Evolutionary conservation across 169 alveolate species (phyloP).

Genomic region (Plasmodium ovale): DNA sequence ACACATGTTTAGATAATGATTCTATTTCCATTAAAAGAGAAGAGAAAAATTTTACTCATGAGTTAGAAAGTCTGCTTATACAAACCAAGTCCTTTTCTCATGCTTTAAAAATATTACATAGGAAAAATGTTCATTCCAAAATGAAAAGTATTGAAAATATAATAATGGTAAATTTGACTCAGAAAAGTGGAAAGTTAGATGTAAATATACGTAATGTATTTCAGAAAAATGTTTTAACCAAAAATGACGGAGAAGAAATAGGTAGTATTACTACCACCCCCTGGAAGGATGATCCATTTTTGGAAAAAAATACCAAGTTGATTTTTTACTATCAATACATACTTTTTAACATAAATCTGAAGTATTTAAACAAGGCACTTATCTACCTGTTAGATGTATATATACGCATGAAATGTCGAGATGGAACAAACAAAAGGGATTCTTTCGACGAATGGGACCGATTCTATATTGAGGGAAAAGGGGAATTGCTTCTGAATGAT

Average conservation of each 20-base stretch:
- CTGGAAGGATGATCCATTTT: not conserved
- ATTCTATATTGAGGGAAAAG: not conserved
- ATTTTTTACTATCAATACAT: constrained; percentile 70
- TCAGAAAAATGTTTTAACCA: not conserved
- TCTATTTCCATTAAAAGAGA: not conserved
- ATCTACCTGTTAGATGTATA: constrained; percentile 36
- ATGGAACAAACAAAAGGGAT: not conserved
- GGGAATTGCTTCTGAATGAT: not conserved
- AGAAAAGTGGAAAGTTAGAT: constrained; percentile 6
- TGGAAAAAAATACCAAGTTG: constrained; percentile 13
- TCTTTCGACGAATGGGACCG: no score
- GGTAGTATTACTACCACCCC: not conserved
- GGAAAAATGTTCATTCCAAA: constrained; percentile 8
- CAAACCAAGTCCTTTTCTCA: constrained; percentile 56
- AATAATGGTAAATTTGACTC: constrained; percentile 30
- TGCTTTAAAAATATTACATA: constrained; percentile 37
- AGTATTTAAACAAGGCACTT: constrained; percentile 46
- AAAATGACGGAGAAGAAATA: not conserved
- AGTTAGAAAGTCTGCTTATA: constrained; percentile 49
- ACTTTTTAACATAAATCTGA: constrained; percentile 45
- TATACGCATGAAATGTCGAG: constrained; percentile 31
- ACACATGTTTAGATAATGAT: not conserved
- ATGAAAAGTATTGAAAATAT: constrained; percentile 19
- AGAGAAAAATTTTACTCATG: not conserved
- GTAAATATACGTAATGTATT: not conserved